Conservation (phyloP, 805 yeast species). For the Metschnikowia gruessii region DNA sequence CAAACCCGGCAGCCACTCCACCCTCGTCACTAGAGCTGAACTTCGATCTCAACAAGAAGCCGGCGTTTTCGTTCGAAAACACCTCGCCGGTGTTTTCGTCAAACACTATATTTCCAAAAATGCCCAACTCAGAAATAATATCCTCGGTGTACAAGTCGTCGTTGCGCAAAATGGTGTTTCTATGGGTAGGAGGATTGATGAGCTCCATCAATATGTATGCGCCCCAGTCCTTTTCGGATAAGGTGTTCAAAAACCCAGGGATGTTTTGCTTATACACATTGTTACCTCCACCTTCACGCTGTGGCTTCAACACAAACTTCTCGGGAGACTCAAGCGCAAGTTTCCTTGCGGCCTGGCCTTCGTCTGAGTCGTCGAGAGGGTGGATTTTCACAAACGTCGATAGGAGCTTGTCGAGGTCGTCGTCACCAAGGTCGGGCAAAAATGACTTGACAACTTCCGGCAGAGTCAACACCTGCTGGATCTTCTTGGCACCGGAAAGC, state of each 20-base stretch:
- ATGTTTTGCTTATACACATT: slow-evolving; percentile 86
- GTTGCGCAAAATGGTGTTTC: slow-evolving; percentile 69
- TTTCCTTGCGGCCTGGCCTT: slow-evolving; percentile 60
- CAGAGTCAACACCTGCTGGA: slow-evolving; percentile 83
- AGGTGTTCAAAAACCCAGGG: slow-evolving; percentile 59
- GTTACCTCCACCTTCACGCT: slow-evolving; percentile 98
- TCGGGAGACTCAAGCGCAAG: slow-evolving; percentile 68
- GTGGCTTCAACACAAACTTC: slow-evolving; percentile 87
- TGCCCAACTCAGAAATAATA: slow-evolving; percentile 85
- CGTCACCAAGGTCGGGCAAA: slow-evolving; percentile 31
- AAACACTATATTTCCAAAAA: slow-evolving; percentile 81
- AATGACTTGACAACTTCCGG: slow-evolving; percentile 47
- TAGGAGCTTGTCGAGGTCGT: slow-evolving; percentile 34
- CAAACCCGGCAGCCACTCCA: slow-evolving; percentile 99
- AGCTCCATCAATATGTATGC: slow-evolving; percentile 94
- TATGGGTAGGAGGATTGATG: slow-evolving; percentile 69
- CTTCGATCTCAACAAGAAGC: slow-evolving; percentile 79
- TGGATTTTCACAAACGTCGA: slow-evolving; percentile 81
- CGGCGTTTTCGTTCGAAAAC: slow-evolving; percentile 64
- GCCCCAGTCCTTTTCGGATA: slow-evolving; percentile 75
- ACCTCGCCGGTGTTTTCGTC: slow-evolving; percentile 59
- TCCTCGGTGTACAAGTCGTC: slow-evolving; percentile 64
- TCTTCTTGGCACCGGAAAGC: slow-evolving; percentile 87
- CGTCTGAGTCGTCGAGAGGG: slow-evolving; percentile 72
- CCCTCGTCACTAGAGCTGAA: slow-evolving; percentile 89